Evolutionary conservation across 2,329 filamentous ascomycete genomes (phyloP).

Genomic region (Allantophomopsis lycopodina): DNA sequence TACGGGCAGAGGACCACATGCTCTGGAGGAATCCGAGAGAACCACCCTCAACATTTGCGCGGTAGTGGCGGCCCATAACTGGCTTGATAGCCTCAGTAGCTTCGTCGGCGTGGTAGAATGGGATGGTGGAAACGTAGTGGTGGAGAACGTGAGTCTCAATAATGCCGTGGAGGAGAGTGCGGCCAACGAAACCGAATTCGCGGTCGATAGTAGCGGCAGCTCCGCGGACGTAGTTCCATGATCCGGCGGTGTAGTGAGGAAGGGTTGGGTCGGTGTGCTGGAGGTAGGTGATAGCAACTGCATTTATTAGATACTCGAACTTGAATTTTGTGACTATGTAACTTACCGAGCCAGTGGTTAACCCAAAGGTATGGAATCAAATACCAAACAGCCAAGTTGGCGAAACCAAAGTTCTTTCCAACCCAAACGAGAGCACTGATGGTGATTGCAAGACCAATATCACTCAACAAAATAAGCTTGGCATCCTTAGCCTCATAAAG

Average conservation of each 20-base stretch:
- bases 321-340: neutral
- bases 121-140: constrained; percentile 92
- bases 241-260: constrained; percentile 75
- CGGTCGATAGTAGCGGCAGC: constrained; percentile 93
- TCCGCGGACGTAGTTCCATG: constrained; percentile 89
- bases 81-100: constrained; percentile 87
- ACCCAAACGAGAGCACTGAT: constrained; percentile 48
- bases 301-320: constrained; percentile 9
- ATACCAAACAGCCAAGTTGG: constrained; percentile 91
- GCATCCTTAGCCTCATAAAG: constrained; percentile 87
- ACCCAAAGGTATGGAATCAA: constrained; percentile 92
- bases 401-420: constrained; percentile 66
- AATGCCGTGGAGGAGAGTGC: constrained; percentile 84
- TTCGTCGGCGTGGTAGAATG: constrained; percentile 94
- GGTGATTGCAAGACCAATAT: constrained; percentile 56
- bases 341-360: constrained; percentile 95
- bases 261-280: constrained; percentile 94
- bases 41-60: constrained; percentile 65
- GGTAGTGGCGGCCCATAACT: constrained; percentile 94
- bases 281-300: constrained; percentile 92
- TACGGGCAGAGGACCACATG: constrained; percentile 67
- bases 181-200: constrained; percentile 92
- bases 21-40: constrained; percentile 71
- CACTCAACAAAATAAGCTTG: constrained; percentile 73
- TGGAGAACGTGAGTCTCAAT: constrained; percentile 96